Percentiles rank a stretch among this genome's conserved stretches.
phyloP scores from a whole-genome alignment of 495 filamentous ascomycete species.

The Aspergillus bertholletiae region DNA sequence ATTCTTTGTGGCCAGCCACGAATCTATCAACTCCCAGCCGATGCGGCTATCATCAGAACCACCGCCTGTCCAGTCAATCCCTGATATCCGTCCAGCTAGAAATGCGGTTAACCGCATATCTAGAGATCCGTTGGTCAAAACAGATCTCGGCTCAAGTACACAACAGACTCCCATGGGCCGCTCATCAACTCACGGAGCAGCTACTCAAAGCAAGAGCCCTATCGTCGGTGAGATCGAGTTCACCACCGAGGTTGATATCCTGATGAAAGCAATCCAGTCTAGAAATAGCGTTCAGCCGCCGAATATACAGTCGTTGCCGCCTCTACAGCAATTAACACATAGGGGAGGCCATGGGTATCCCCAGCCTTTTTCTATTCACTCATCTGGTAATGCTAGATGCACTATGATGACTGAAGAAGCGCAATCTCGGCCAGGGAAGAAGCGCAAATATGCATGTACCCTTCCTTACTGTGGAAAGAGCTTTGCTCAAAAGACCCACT shows the following conservation, averaged over 20 bases:
- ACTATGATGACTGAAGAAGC: constrained; percentile 26
- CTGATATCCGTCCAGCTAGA: constrained; percentile 39
- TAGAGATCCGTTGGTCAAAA: constrained; percentile 22
- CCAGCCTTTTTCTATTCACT: constrained; percentile 24
- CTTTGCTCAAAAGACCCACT: constrained; percentile 89
- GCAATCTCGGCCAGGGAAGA: constrained; percentile 33
- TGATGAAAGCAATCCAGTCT: constrained; percentile 89
- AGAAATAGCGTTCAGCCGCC: constrained; percentile 40
- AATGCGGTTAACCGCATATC: constrained; percentile 34
- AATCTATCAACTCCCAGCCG: constrained; percentile 23
- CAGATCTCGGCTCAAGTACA: constrained; percentile 6
- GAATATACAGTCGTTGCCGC: constrained; percentile 30
- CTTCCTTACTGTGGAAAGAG: constrained; percentile 73
- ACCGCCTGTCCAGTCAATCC: constrained; percentile 30
- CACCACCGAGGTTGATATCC: constrained; percentile 78
- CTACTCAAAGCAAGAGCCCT: constrained; percentile 15
- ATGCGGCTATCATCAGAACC: constrained; percentile 31
- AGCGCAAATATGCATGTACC: constrained; percentile 66
- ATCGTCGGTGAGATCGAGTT: constrained; percentile 52
- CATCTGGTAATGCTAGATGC: constrained; percentile 18
- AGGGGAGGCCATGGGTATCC: constrained; percentile 19
- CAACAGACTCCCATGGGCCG: constrained; percentile 5
- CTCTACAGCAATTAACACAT: constrained; percentile 32
- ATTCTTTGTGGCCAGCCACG: constrained; percentile 30
- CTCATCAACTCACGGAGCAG: constrained; percentile 2